These are phyloP conservation scores for Nicotiana rustica DNA, from an alignment of 305 asterid genomes.

Conservation along the genomic window DNA sequence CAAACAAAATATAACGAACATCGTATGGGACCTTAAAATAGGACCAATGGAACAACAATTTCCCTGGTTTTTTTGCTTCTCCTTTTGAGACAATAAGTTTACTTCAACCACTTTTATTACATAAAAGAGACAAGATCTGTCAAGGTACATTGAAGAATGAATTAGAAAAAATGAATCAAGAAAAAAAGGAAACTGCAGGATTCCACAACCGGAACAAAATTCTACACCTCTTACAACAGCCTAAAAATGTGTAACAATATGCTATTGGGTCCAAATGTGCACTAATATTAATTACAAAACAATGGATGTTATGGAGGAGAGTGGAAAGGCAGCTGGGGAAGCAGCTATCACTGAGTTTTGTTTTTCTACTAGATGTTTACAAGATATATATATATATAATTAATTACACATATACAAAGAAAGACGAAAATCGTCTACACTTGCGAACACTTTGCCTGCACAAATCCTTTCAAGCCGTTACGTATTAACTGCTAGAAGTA, in stretches of 20 bases:
- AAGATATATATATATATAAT: too few species aligned
- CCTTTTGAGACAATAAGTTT: too few species aligned
- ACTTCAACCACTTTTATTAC: background rate
- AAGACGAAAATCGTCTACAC: conserved; percentile 7
- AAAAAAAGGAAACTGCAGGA: background rate
- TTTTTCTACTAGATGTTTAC: conserved; percentile 9
- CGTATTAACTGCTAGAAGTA: conserved; percentile 34
- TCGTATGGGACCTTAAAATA: background rate
- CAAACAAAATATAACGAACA: background rate
- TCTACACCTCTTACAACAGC: background rate
- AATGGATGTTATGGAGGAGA: background rate
- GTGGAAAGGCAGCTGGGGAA: background rate
- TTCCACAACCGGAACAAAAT: background rate
- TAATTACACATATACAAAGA: background rate
- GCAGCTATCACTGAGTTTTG: background rate
- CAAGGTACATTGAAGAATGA: background rate
- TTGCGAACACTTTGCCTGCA: background rate
- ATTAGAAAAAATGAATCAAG: conserved; percentile 10
- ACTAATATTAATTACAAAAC: background rate
- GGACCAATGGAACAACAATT: background rate
- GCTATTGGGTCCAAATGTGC: background rate
- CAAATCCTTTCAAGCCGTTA: conserved; percentile 13
- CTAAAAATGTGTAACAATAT: background rate
- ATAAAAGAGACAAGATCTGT: background rate
- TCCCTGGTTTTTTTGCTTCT: background rate